Base-by-base conservation (phyloP, 495 filamentous ascomycete genomes). In the Staphylotrichum longicolle region DNA sequence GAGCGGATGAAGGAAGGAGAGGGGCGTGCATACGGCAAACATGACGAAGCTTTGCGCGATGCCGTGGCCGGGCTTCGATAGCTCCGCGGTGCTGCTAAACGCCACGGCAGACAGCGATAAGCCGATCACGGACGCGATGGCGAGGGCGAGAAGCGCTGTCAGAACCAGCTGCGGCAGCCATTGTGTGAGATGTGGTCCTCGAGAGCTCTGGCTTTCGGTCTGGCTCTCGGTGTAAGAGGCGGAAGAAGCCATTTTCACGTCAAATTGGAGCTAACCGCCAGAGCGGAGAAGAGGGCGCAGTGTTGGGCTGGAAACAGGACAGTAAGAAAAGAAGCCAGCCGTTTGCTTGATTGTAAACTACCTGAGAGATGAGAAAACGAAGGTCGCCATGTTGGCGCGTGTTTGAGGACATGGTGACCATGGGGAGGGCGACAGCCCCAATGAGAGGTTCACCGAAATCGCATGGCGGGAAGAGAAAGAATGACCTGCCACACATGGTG, bases 21-120 rank as follows among this genome's bases (percentile, higher is more conserved):
- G 20, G 20, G 20, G 20, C 1, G 20, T 1, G 20, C 20, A 27
- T 27, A 67, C 63, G 34, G 65, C 40, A 47, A 65, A 67, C 30
- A 65, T 32, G 6, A 62, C 55, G 39, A 67, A 62, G 35, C 62
- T 58, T 8, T 67, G 65, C 41, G 58, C 54, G 33, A 65, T 56
- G 4, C 45, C 62, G 10, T 46, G 48, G 10, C 54, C 46, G 5
- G 41, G 42, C 10, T 34, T 58, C 2, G 15, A n/a, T 50, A 66
- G n/a, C 11, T 52, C 58, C 1, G 32, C 15, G 5, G 50, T 14
- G 4, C 35, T 55, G 14, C 49, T 39, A 45, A 66, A 66, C 3
- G 40, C 59, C 3, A 56, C 59, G 5, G 48, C 58, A 2, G 59
- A 58, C n/a, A 62, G 15, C 1, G 63, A 44, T 4, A 54, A 11